Evolutionary conservation across 345 rosid species (phyloP).

Genomic region (Boechera divaricarpa): DNA sequence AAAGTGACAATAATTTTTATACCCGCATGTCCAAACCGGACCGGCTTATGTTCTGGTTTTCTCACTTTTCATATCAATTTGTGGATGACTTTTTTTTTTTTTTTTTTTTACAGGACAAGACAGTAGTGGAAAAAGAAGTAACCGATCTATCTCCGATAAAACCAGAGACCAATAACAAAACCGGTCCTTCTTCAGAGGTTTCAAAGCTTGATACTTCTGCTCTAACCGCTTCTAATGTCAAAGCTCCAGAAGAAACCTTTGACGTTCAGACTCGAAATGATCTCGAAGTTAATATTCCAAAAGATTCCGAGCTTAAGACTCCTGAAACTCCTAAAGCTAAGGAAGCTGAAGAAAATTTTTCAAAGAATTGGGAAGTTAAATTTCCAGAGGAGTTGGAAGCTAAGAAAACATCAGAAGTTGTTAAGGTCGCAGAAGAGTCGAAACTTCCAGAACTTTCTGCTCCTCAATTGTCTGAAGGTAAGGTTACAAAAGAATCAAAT

Average conservation of each 20-base stretch:
- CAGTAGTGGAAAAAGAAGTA: slow-evolving; percentile 10
- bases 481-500: slow-evolving; percentile 25
- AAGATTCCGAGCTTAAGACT: slow-evolving; percentile 18
- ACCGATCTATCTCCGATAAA: slow-evolving; percentile 5
- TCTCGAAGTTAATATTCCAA: slow-evolving; percentile 36
- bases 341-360: slow-evolving; percentile 19
- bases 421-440: slow-evolving; percentile 14
- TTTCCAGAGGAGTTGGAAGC: slow-evolving; percentile 40
- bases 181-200: slow-evolving; percentile 25
- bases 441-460: slow-evolving; percentile 2
- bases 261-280: slow-evolving; percentile 32
- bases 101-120: slow-evolving; percentile 19
- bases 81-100: neutral
- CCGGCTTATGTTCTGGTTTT: neutral
- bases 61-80: neutral
- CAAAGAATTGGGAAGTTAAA: slow-evolving; percentile 42
- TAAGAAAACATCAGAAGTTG: slow-evolving; percentile 15
- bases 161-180: slow-evolving; percentile 15
- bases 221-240: neutral
- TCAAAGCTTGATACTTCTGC: slow-evolving; percentile 25
- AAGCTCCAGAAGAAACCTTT: slow-evolving; percentile 32
- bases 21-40: neutral
- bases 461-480: slow-evolving; percentile 20
- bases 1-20: neutral
- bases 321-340: slow-evolving; percentile 40